Conservation (phyloP, 2,329 filamentous ascomycete genomes). For the Elsinoe necatrix region DNA sequence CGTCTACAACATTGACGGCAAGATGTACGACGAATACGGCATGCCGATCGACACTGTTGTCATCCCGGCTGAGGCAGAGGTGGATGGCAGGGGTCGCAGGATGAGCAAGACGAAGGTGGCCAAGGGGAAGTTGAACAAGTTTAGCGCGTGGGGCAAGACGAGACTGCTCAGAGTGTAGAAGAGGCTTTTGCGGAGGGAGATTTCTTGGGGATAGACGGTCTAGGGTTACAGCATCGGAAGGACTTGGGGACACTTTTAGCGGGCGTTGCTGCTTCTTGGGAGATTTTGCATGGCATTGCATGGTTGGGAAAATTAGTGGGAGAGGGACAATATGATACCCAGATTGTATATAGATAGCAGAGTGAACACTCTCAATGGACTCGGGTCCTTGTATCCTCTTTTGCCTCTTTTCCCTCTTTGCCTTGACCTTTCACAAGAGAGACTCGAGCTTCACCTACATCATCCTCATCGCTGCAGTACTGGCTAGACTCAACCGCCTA, state of each 20-base stretch:
- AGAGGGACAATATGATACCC: background rate
- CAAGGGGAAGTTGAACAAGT: constrained; percentile 15
- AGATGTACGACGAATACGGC: constrained; percentile 15
- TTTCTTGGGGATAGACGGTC: background rate
- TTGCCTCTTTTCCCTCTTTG: too few relatives aligned
- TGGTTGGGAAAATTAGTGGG: background rate
- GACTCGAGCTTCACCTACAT: too few relatives aligned
- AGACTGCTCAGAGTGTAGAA: constrained; percentile 11
- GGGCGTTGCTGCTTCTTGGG: constrained; percentile 8
- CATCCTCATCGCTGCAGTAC: too few relatives aligned
- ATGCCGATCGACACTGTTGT: constrained; percentile 9
- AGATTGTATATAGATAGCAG: background rate
- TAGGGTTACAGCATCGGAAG: background rate
- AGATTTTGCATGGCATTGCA: background rate
- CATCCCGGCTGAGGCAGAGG: background rate
- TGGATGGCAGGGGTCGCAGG: background rate
- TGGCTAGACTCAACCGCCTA: too few relatives aligned
- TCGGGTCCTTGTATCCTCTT: background rate
- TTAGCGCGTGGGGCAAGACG: constrained; percentile 14
- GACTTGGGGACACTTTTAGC: background rate
- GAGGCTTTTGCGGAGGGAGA: background rate
- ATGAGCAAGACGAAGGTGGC: constrained; percentile 15
- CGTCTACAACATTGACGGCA: constrained; percentile 13
- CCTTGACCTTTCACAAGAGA: too few relatives aligned
- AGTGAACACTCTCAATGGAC: background rate